A percentile compares a stretch with the other conserved stretches of the same genome.
Conservation (phyloP, 2,329 filamentous ascomycete genomes). For the Podosphaera aphanis region DNA sequence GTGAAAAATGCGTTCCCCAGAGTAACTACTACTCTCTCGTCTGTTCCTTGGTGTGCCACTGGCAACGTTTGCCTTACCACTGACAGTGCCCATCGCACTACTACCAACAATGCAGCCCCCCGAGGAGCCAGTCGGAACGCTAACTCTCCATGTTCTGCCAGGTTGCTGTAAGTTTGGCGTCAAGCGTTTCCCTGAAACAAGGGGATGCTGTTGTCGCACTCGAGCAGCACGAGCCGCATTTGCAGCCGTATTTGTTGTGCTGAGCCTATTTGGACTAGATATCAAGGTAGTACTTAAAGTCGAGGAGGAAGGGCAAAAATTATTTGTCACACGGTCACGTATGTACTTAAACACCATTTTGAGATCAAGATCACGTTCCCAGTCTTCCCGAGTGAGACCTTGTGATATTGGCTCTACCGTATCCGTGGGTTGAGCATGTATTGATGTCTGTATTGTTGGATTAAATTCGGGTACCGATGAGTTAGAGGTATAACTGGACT, state of each 20-base stretch:
- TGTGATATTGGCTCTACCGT: background rate
- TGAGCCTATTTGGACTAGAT: conserved; percentile 18
- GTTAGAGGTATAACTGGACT: conserved; percentile 3
- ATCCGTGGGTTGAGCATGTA: background rate
- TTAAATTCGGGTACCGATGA: conserved; percentile 9
- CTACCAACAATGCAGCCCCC: conserved; percentile 10
- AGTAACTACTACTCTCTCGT: conserved; percentile 41
- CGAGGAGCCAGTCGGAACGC: conserved; percentile 21
- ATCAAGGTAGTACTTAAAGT: conserved; percentile 19
- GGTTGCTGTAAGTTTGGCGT: conserved; percentile 20
- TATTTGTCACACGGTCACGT: conserved; percentile 45
- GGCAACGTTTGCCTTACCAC: conserved; percentile 13
- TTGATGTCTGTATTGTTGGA: conserved; percentile 10
- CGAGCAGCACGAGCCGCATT: conserved; percentile 56
- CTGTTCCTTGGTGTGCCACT: conserved; percentile 17
- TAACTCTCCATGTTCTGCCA: conserved; percentile 32
- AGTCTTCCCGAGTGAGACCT: conserved; percentile 24
- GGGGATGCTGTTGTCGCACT: conserved; percentile 71
- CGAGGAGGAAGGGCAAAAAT: conserved; percentile 17
- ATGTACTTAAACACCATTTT: conserved; percentile 81
- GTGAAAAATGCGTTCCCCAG: conserved; percentile 52
- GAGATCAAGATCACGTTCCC: conserved; percentile 81
- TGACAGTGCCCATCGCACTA: conserved; percentile 18
- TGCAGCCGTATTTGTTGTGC: conserved; percentile 33
- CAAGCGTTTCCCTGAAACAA: conserved; percentile 30